Base-by-base conservation (phyloP, 768 basidiomycete genomes). In the Boletus tomentosulus region DNA sequence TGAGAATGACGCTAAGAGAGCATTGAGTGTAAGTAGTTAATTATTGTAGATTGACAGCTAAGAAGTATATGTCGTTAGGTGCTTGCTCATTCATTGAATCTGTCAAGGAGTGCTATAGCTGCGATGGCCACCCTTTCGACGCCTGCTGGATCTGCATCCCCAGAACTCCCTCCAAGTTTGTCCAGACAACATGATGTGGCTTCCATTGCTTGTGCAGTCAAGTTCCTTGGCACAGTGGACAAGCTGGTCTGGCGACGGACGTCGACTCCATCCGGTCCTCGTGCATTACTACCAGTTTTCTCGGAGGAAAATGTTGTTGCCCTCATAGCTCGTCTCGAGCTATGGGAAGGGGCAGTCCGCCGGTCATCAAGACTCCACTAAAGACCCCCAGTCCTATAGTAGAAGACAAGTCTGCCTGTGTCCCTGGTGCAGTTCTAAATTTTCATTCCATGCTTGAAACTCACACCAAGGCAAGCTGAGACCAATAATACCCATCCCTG, bases 261-360 rank as follows among this genome's bases (percentile, higher is more conserved):
- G 22, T 53, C 59, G 24, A 42, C 34, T 3, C 31, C 54, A 2
- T 55, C 57, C 4, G 58, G 50, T 4, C 52, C 55, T 11, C 53
- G 55, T 28, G 48, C 53, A 24, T 41, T 61, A 5, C 46, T 55
- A 1, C 60, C 60, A 0, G 35, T 60, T 1, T 69, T 53, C 51
- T 69, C 67, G 1, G 66, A 58, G 39, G 70, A 60, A 15, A 71
- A 71, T 15, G 25, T 35, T 2, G 46, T 55, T 28, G 54, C 65
- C 3, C 57, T 71, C n/a, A 12, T 56, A 13, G 43, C 64, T 22
- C 66, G 69, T 19, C 60, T 69, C 34, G 57, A 56, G 24, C 49
- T 71, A 12, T 71, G 68, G 68, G 69, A 69, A 38, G 58, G 56
- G 15, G 49, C 54, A 13, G 56, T 71, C 13, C 57, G 68, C 15